These are phyloP conservation scores for Neurospora sp. DNA, from an alignment of 495 filamentous ascomycete genomes.

Conservation along the genomic window DNA sequence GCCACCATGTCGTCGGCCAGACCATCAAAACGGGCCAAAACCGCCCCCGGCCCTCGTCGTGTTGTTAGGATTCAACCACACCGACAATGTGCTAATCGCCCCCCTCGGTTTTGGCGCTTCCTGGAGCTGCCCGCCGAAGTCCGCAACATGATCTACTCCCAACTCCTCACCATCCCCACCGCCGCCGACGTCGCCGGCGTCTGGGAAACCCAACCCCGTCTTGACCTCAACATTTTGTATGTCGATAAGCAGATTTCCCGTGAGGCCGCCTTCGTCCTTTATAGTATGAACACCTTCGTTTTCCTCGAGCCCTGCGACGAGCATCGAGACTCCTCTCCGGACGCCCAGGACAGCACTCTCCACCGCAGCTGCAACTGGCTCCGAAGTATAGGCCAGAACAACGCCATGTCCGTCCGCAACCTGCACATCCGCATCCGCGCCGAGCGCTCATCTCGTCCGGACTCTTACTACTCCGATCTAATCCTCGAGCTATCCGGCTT, in stretches of 20 bases:
- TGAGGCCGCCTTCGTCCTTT: slow-evolving; percentile 9
- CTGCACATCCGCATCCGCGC: slow-evolving; percentile 9
- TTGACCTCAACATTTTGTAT: slow-evolving; percentile 5
- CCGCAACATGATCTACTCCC: slow-evolving; percentile 1
- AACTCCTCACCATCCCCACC: not conserved
- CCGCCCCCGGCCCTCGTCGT: not conserved
- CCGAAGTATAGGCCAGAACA: not conserved
- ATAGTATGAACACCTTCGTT: slow-evolving; percentile 11
- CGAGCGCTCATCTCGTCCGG: not conserved
- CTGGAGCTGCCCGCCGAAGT: slow-evolving; percentile 1
- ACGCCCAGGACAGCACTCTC: not conserved
- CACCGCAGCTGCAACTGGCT: slow-evolving; percentile 3
- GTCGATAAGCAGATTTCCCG: slow-evolving; percentile 2
- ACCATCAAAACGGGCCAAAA: not conserved
- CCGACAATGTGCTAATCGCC: not conserved
- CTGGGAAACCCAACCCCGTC: not conserved
- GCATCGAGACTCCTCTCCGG: not conserved
- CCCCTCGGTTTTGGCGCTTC: slow-evolving; percentile 4
- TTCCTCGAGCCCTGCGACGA: slow-evolving; percentile 12
- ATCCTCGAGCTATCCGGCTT: not conserved
- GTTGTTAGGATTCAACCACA: slow-evolving; percentile 4
- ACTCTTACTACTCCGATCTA: slow-evolving; percentile 1
- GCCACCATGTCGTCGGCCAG: not conserved
- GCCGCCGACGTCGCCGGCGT: not conserved
- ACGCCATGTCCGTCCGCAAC: slow-evolving; percentile 5